Evolutionary conservation across 2,329 filamentous ascomycete genomes (phyloP), one percentile per base, ranked within the genome.

Genomic region (Colletotrichum tofieldiae): DNA sequence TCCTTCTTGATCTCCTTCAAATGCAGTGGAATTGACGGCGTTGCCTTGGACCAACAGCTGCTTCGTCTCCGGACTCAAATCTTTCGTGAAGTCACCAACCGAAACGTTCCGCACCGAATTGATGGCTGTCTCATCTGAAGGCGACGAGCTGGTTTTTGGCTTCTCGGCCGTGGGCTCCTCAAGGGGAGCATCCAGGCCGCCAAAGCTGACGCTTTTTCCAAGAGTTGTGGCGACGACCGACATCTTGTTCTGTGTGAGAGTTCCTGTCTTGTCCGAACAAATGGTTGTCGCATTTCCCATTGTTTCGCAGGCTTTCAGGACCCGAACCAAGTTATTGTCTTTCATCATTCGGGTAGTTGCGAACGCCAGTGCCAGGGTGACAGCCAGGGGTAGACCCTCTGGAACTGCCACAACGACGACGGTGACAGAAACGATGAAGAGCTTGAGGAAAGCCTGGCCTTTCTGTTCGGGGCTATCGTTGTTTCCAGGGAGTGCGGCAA

Each of bases 221-320:
- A 94, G 82, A 6, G 91, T 91, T 8, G 92, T 93, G 35, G 93
- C 91, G 39, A 95, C 93, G 1, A 94, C 92, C 3, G 84, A 88
- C 89, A 92, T 92, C 75, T 88, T 88, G 74, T 91, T 91, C 74
- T 90, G 87, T 0, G 90, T 92, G 29, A 92, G 81, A 0, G 90
- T 73, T 18, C 71, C 71, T 11, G 71, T 73, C n/a, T 73, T 73
- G 61, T 73, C 71, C 32, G 71, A 73, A 81, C 93, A 96, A 45
- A 96, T 92, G 0, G 93, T 93, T 2, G 90, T 92, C 37, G 90
- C 90, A 75, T 93, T 93, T 6, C 91, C 91, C 91, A 93, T 93
- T 3, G 91, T 92, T 79, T 93, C 91, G 78, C 91, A 93, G 71
- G 91, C 91, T 70, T 90, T 87, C 37, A 93, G 84, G 43, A 92